A percentile compares a stretch with the other conserved stretches of the same genome.
Conservation (phyloP, 225 moss, liverwort and hornwort genomes). For the Ulota crispa region DNA sequence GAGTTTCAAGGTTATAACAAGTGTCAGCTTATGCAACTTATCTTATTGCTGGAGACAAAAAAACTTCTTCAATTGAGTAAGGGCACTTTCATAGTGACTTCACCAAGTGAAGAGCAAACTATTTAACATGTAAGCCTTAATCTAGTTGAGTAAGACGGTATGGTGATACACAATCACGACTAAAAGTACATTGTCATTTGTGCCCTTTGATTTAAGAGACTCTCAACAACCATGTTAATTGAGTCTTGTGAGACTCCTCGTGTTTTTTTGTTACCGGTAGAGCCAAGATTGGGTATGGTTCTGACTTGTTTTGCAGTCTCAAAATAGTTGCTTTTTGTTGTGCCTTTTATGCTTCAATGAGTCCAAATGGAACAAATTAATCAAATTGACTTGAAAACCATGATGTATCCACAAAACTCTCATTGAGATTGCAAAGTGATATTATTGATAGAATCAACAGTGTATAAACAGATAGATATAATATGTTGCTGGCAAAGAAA, state of each 20-base stretch:
- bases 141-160: conserved; percentile 1
- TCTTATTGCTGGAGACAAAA: conserved; percentile 53
- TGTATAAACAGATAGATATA: neutral
- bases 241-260: neutral
- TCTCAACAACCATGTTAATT: neutral
- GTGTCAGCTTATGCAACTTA: conserved; percentile 60
- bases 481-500: neutral
- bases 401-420: too few species aligned
- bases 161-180: neutral
- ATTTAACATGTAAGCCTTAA: conserved; percentile 6
- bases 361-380: too few species aligned
- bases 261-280: neutral
- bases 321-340: too few species aligned
- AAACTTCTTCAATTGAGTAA: conserved; percentile 47
- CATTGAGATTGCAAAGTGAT: too few species aligned
- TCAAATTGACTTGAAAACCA: neutral
- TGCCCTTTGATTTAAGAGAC: neutral
- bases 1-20: conserved; percentile 54
- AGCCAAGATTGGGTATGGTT: too few species aligned
- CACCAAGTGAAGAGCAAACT: neutral
- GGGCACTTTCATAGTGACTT: conserved; percentile 47
- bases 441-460: too few species aligned
- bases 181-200: neutral
- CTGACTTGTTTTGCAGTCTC: too few species aligned
- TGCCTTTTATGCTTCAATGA: too few species aligned